A percentile compares a stretch with the other conserved stretches of the same genome.
phyloP scores from a whole-genome alignment of 768 basidiomycete species.

The Tricholoma bakamatsutake region DNA sequence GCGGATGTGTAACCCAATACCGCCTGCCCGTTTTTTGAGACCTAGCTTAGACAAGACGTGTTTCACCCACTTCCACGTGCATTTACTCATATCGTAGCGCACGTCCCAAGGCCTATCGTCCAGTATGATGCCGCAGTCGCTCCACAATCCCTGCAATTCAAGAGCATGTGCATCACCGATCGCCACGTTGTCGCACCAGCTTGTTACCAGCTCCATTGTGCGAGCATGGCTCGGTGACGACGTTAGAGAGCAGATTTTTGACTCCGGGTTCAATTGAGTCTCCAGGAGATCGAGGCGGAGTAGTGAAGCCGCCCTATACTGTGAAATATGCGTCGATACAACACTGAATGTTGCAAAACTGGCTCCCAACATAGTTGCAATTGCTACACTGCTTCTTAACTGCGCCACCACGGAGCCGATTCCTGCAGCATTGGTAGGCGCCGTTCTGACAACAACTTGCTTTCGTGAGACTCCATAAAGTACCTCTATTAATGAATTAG shows the following conservation, averaged over 20 bases:
- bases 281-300: not conserved
- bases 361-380: slow-evolving; percentile 1
- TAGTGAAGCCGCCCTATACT: not conserved
- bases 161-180: not conserved
- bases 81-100: slow-evolving; percentile 2
- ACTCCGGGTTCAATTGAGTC: not conserved
- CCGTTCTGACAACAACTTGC: not conserved
- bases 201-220: not conserved
- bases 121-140: not conserved
- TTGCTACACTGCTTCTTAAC: not conserved
- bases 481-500: not conserved
- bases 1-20: slow-evolving; percentile 1
- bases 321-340: not conserved
- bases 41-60: not conserved
- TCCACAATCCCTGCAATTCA: not conserved
- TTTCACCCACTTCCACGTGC: slow-evolving; percentile 3
- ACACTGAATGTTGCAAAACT: not conserved
- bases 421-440: not conserved
- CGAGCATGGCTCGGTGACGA: not conserved
- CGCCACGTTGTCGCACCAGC: slow-evolving; percentile 2
- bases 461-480: not conserved
- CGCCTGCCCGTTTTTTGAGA: not conserved
- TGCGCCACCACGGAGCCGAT: slow-evolving; percentile 3
- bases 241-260: not conserved
- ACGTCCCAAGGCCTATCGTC: slow-evolving; percentile 2